These are phyloP conservation scores for Scheffersomyces parashehatae DNA, from an alignment of 1,139 yeast genomes.

Conservation along the genomic window DNA sequence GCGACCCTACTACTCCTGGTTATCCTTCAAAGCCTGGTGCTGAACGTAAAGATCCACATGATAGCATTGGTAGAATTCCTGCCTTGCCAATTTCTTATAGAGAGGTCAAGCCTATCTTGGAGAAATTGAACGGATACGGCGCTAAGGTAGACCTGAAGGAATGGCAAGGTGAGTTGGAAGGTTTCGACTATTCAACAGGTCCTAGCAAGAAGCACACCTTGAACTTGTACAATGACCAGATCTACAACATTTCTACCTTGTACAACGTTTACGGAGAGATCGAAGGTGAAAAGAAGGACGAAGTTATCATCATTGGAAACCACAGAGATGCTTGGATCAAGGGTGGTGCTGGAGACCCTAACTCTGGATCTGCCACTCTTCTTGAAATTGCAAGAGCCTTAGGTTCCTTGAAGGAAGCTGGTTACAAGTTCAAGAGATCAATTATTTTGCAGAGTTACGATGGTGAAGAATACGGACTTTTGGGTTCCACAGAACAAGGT, in stretches of 20 bases:
- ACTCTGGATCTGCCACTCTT: conserved; percentile 45
- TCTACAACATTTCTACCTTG: conserved; percentile 42
- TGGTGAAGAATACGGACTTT: conserved; percentile 50
- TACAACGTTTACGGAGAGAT: conserved; percentile 50
- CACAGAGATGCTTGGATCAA: conserved; percentile 58
- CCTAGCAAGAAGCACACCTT: conserved; percentile 47
- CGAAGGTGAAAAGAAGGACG: conserved; percentile 40
- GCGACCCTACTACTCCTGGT: conserved; percentile 91
- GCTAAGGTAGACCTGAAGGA: conserved; percentile 23
- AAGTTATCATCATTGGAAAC: conserved; percentile 47
- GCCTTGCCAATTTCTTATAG: conserved; percentile 49
- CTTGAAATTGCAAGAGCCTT: conserved; percentile 48
- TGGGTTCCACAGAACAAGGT: conserved; percentile 51
- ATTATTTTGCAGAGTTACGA: conserved; percentile 45
- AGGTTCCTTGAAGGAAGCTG: conserved; percentile 44
- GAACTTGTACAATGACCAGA: conserved; percentile 45
- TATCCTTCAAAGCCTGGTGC: conserved; percentile 64
- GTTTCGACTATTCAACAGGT: conserved; percentile 43
- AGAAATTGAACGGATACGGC: conserved; percentile 44
- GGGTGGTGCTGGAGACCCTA: conserved; percentile 54
- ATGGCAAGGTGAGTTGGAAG: conserved; percentile 46
- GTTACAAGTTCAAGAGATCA: conserved; percentile 42
- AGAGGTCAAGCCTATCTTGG: conserved; percentile 47
- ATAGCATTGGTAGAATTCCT: conserved; percentile 46
- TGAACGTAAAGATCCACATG: conserved; percentile 43